These are phyloP conservation scores for Monascus ruber DNA, from an alignment of 2,329 filamentous ascomycete species.

Conservation along the genomic window DNA sequence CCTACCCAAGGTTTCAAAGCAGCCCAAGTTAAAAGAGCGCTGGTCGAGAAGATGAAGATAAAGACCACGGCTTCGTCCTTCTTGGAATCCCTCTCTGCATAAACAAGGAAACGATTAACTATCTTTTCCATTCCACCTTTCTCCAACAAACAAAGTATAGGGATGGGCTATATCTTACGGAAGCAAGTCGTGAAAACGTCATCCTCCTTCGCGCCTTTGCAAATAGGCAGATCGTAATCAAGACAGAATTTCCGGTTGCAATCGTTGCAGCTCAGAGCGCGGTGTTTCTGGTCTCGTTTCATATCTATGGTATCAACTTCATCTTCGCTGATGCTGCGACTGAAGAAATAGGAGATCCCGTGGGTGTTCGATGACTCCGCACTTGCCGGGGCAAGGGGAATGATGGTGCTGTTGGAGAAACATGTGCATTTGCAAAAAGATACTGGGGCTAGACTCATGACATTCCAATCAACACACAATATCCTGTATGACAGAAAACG, in stretches of 20 bases:
- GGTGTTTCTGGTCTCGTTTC: slow-evolving; percentile 24
- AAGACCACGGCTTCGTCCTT: slow-evolving; percentile 57
- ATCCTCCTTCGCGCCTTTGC: slow-evolving; percentile 50
- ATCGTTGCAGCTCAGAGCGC: slow-evolving; percentile 48
- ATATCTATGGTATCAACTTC: slow-evolving; percentile 7
- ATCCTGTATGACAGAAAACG: not conserved
- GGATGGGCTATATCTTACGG: slow-evolving; percentile 28
- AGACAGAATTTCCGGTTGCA: slow-evolving; percentile 59
- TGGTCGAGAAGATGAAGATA: slow-evolving; percentile 54
- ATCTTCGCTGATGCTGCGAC: slow-evolving; percentile 7
- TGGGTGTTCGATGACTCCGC: slow-evolving; percentile 11
- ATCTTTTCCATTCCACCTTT: not conserved
- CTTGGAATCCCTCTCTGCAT: slow-evolving; percentile 50
- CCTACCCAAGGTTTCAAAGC: slow-evolving; percentile 48
- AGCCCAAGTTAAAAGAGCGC: slow-evolving; percentile 50
- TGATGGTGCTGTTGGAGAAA: slow-evolving; percentile 56
- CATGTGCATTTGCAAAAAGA: slow-evolving; percentile 65
- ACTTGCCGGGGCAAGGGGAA: slow-evolving; percentile 44
- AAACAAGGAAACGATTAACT: slow-evolving; percentile 4
- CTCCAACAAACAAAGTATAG: no score
- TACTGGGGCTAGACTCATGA: slow-evolving; percentile 29
- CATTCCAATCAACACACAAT: slow-evolving; percentile 1
- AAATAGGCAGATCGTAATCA: slow-evolving; percentile 50
- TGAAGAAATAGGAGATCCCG: slow-evolving; percentile 11
- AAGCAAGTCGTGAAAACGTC: slow-evolving; percentile 57